Evolutionary conservation across 331 rosid genomes (phyloP).

Genomic region (Rosa hybrid): DNA sequence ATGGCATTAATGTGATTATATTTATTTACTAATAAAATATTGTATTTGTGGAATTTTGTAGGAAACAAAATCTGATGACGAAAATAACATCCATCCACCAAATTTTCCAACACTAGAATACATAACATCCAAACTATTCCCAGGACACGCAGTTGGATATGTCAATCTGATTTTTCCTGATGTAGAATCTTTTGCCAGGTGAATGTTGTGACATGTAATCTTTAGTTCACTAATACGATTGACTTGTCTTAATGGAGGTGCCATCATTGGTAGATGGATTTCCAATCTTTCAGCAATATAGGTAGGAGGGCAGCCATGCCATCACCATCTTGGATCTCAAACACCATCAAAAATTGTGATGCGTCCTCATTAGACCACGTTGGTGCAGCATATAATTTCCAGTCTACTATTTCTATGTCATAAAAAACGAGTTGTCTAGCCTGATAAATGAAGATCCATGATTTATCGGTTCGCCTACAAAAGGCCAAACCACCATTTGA

Average conservation of each 20-base stretch:
- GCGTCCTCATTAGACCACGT: not conserved
- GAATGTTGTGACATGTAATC: not conserved
- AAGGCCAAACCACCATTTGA: not conserved
- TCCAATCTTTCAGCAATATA: not conserved
- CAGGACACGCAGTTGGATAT: too few species aligned
- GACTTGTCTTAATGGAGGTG: not conserved
- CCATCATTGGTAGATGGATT: not conserved
- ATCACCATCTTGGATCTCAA: not conserved
- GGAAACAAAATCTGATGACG: too few species aligned
- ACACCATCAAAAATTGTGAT: not conserved
- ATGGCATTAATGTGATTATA: too few species aligned
- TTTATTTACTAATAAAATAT: too few species aligned
- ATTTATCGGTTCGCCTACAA: not conserved
- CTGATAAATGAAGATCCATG: conserved; percentile 1
- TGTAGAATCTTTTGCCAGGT: not conserved
- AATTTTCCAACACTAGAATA: too few species aligned
- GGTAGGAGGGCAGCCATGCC: not conserved
- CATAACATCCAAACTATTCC: too few species aligned
- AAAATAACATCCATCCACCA: too few species aligned
- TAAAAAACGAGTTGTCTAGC: not conserved
- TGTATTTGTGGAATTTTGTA: too few species aligned
- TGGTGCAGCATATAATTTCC: conserved; percentile 3
- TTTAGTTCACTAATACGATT: too few species aligned
- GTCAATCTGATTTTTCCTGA: not conserved
- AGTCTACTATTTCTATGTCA: not conserved